Conservation (phyloP, 2,329 filamentous ascomycete genomes). For the Arthroderma uncinatum region DNA sequence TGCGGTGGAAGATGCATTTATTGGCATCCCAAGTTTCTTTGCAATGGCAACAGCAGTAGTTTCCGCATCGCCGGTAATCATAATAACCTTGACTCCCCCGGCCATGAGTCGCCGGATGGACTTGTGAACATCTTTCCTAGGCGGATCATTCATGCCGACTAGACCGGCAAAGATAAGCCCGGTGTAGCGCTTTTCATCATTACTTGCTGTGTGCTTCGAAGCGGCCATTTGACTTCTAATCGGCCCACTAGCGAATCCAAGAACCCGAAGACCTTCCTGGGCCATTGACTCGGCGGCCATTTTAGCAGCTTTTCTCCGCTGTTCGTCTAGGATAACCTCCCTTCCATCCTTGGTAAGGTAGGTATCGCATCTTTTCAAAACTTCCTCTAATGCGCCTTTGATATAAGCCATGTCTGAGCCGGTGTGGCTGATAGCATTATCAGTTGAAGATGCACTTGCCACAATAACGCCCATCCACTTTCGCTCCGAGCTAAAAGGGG, state of each 20-base stretch:
- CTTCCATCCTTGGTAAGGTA: slow-evolving; percentile 78
- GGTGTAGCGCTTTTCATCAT: slow-evolving; percentile 63
- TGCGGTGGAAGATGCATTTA: slow-evolving; percentile 48
- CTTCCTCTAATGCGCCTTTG: slow-evolving; percentile 84
- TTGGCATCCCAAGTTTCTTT: slow-evolving; percentile 85
- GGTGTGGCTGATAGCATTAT: slow-evolving; percentile 35
- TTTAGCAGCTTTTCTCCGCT: slow-evolving; percentile 60
- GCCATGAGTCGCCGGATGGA: slow-evolving; percentile 85
- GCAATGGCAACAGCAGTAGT: slow-evolving; percentile 91
- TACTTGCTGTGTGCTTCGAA: slow-evolving; percentile 45
- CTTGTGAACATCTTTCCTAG: slow-evolving; percentile 75
- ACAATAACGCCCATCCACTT: slow-evolving; percentile 99
- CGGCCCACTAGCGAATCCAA: slow-evolving; percentile 83
- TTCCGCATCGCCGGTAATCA: slow-evolving; percentile 97
- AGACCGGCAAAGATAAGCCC: slow-evolving; percentile 82
- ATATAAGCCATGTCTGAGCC: slow-evolving; percentile 81
- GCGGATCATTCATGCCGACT: slow-evolving; percentile 95
- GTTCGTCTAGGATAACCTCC: slow-evolving; percentile 73
- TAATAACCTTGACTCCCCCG: slow-evolving; percentile 91
- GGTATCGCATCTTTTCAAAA: slow-evolving; percentile 77
- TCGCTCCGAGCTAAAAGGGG: slow-evolving; percentile 89
- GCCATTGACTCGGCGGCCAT: slow-evolving; percentile 80
- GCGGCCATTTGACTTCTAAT: slow-evolving; percentile 41
- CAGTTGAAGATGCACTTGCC: slow-evolving; percentile 41
- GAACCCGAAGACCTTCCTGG: slow-evolving; percentile 73